These are phyloP conservation scores for Gloeopeniophorella convolvens DNA, from an alignment of 768 basidiomycete genomes.

Conservation along the genomic window DNA sequence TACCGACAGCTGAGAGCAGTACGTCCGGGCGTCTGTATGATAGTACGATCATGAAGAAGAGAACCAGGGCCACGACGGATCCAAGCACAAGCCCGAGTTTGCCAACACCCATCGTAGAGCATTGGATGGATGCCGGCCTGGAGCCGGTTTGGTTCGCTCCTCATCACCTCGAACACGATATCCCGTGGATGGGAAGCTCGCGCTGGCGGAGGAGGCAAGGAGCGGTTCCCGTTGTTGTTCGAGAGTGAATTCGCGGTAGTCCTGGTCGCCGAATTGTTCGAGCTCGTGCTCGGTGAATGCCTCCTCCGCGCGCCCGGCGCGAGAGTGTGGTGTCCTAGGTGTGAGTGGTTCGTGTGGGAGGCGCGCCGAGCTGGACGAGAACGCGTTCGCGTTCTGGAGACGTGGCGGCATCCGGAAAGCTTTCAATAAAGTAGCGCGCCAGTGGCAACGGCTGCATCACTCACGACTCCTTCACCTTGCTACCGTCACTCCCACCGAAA, in stretches of 20 bases:
- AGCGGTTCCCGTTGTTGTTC: constrained; percentile 38
- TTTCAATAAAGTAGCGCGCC: not conserved
- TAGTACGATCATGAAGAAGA: constrained; percentile 41
- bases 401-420: constrained; percentile 16
- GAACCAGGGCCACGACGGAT: constrained; percentile 35
- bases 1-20: constrained; percentile 41
- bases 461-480: not conserved
- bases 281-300: constrained; percentile 45
- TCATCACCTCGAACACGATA: constrained; percentile 39
- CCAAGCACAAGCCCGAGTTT: constrained; percentile 40
- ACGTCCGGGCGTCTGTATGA: constrained; percentile 45
- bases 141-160: constrained; percentile 20
- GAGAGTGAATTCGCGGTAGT: constrained; percentile 30
- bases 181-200: constrained; percentile 33
- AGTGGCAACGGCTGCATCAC: not conserved
- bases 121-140: constrained; percentile 4
- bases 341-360: constrained; percentile 29
- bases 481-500: constrained; percentile 25
- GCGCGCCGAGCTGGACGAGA: constrained; percentile 5
- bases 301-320: constrained; percentile 51
- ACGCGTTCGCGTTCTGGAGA: constrained; percentile 10
- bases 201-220: constrained; percentile 35
- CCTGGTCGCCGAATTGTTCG: constrained; percentile 34
- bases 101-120: constrained; percentile 14
- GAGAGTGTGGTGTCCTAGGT: constrained; percentile 58